Evolutionary conservation across 78 protist genomes (phyloP), one percentile per base, ranked within the genome.

Genomic region (Dictyostelium firmibasis): DNA sequence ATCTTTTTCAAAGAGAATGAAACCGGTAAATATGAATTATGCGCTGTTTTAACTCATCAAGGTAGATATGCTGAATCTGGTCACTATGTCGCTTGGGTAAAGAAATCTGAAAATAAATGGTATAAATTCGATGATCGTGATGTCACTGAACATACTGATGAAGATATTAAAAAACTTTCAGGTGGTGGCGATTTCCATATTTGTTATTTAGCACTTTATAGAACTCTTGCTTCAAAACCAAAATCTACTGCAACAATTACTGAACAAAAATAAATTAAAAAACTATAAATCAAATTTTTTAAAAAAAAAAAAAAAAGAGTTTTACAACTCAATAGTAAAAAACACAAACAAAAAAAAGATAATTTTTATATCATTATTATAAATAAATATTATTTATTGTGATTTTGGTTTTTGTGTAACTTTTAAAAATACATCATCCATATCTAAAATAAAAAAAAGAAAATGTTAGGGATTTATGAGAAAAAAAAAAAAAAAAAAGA

Each of bases 21-120:
- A 25, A 94, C 97, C 13, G 99, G 99, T 8, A 88, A 43, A 44
- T 98, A 98, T 92, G 99, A 98, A 72, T 95, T 98, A 5, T 20
- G 16, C 31, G 99, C 93, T 23, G 96, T 98, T 4, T 60, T 98
- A 5, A 98, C 99, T 2, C 99, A 98, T 96, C 89, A 85, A 91
- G 99, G 99, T n/a, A 83, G 98, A n/a, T 75, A 91, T 8, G 97
- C 99, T 4, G 98, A 98, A 86, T 77, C 96, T 35, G 99, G 99
- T 5, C 99, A 98, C 77, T 98, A 98, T 83, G 97, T 98, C 4
- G 99, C 97, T 6, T 98, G 99, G 99, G 96, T 91, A 14, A 60
- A 84, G 11, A 84, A 85, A 64, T 57, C 69, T n/a, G 91, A 53
- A 20, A 83, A 91, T 94, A 53, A 78, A 50, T 97, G 99, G 99